phyloP scores from a whole-genome alignment of 2,329 filamentous ascomycete species.

The Pochonia chlamydosporia region DNA sequence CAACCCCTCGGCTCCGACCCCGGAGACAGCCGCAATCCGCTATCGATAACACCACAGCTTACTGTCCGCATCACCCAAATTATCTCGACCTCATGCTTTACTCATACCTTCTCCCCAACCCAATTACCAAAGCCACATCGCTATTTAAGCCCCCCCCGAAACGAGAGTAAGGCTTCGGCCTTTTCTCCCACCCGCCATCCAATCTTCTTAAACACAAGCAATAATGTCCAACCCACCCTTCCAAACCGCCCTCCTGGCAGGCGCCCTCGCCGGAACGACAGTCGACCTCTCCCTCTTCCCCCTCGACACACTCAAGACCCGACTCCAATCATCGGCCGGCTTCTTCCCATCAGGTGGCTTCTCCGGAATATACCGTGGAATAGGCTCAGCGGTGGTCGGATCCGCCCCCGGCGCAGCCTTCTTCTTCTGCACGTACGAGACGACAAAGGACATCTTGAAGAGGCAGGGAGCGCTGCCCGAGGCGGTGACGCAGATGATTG shows the following conservation, averaged over 20 bases:
- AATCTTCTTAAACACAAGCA: neutral
- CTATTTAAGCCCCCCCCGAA: too few species aligned
- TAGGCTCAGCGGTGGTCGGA: conserved; percentile 83
- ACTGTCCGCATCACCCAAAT: too few species aligned
- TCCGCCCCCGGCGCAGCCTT: conserved; percentile 90
- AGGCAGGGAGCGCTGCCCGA: conserved; percentile 22
- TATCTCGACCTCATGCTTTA: too few species aligned
- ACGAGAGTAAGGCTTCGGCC: neutral
- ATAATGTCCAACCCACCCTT: conserved; percentile 34
- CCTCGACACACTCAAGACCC: conserved; percentile 97
- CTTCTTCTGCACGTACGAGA: conserved; percentile 95
- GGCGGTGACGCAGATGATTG: conserved; percentile 67
- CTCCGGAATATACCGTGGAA: conserved; percentile 84
- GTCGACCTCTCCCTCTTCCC: conserved; percentile 96
- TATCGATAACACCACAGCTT: too few species aligned
- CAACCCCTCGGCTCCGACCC: too few species aligned
- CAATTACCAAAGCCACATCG: too few species aligned
- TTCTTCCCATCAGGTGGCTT: conserved; percentile 84
- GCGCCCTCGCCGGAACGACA: conserved; percentile 86
- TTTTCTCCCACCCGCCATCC: neutral
- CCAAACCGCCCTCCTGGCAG: conserved; percentile 64
- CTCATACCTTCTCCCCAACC: too few species aligned
- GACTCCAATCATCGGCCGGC: conserved; percentile 75
- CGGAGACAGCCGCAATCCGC: too few species aligned
- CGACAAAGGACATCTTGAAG: conserved; percentile 46